Percentiles rank a stretch among this genome's conserved stretches.
Evolutionary conservation across 1,139 yeast genomes (phyloP).

Genomic region (Geotrichum siamense): DNA sequence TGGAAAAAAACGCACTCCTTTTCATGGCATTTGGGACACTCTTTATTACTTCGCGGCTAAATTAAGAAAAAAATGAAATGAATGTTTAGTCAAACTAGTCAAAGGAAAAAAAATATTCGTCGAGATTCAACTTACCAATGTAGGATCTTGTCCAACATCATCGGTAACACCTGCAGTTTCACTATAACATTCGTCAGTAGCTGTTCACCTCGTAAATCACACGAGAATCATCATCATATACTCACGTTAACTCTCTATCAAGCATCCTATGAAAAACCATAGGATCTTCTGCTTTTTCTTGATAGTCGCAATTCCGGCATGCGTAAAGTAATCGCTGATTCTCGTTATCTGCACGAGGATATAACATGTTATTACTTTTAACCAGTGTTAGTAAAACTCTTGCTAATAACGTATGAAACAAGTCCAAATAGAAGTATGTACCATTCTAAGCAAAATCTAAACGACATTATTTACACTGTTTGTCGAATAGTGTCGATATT

Average conservation of each 20-base stretch:
- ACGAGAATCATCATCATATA: too few relatives aligned
- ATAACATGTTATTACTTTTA: slow-evolving; percentile 82
- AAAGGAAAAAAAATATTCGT: neutral
- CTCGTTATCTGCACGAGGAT: slow-evolving; percentile 90
- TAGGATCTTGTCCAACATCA: slow-evolving; percentile 93
- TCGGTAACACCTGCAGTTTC: slow-evolving; percentile 98
- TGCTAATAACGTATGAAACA: too few relatives aligned
- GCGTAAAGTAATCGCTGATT: slow-evolving; percentile 68
- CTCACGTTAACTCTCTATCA: slow-evolving; percentile 59
- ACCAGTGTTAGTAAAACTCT: neutral
- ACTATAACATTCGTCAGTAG: too few relatives aligned
- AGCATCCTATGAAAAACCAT: slow-evolving; percentile 90
- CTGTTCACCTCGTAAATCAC: too few relatives aligned
- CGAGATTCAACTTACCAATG: slow-evolving; percentile 48
- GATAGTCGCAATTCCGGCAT: slow-evolving; percentile 91
- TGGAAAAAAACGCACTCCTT: slow-evolving; percentile 94
- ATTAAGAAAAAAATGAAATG: too few relatives aligned
- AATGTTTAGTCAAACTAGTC: neutral
- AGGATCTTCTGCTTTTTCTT: slow-evolving; percentile 84
- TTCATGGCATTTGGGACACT: slow-evolving; percentile 83
- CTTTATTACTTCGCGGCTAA: slow-evolving; percentile 78
- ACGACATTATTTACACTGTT: slow-evolving; percentile 81
- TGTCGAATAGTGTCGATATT: slow-evolving; percentile 6
- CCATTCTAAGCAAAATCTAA: slow-evolving; percentile 88
- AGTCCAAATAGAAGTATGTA: too few relatives aligned